Base-by-base conservation (phyloP, 257 asterid genomes). In the Nemophila menziesii region DNA sequence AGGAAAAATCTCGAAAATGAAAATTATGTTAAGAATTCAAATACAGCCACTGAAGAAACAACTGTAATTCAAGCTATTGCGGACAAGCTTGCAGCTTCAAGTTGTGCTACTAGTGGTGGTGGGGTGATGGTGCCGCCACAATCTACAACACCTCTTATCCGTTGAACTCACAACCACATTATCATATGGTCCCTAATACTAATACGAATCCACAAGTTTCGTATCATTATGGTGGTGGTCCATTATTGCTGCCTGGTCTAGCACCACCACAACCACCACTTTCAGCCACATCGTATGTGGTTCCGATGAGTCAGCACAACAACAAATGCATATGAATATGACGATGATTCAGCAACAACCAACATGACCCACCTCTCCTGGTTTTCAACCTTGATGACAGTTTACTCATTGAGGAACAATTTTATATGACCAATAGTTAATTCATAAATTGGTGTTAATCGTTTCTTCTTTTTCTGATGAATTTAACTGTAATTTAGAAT, bases 11-110 rank as follows among this genome's bases (percentile, higher is more conserved):
- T 87, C 48, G 72, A 56, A 19, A 61, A 65, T 29, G 92, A 82
- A 67, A 69, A 67, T 40, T 72, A 64, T 19, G 21, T 67, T 37
- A 29, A 41, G 12, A 62, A 68, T 12, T 51, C 51, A 58, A 54
- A 55, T 22, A n/a, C 19, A 69, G 44, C 64, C 12, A 46, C 68
- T 38, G 70, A 77, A 67, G 79, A 75, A 56, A 65, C 94, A 1
- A 78, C 94, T 1, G 90, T 92, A n/a, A n/a, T n/a, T n/a, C n/a
- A n/a, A 22, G 70, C 78, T 33, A 80, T 78, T 40, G 95, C 93
- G 0, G 94, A 82, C 63, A 73, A 53, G 73, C 93, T 87, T 20
- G 64, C 92, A 17, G 92, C 97, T 46, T 87, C 97, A 5, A 87
- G 73, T 43, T 87, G n/a, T n/a, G n/a, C n/a, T n/a, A n/a, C n/a